phyloP scores from a whole-genome alignment of 495 filamentous ascomycete genomes.

The Neurospora tetrasperma region DNA sequence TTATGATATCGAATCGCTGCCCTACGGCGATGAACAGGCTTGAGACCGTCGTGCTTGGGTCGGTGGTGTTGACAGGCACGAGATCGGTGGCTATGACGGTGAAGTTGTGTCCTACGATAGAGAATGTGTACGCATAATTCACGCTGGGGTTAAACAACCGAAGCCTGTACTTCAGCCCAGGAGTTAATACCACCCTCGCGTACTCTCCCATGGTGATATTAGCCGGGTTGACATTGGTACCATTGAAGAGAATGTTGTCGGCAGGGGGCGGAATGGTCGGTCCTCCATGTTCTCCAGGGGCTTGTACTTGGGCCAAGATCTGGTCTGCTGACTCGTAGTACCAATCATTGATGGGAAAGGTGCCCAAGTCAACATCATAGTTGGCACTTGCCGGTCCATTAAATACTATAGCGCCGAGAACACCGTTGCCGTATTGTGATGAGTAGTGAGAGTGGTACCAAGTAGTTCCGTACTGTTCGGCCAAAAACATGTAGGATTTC shows the following conservation, averaged over 20 bases:
- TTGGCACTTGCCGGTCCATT: conserved; percentile 41
- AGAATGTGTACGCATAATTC: conserved; percentile 37
- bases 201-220: conserved; percentile 23
- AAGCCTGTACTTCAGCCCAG: conserved; percentile 38
- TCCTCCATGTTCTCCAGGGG: neutral
- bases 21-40: conserved; percentile 46
- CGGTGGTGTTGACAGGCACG: conserved; percentile 29
- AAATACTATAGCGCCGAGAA: conserved; percentile 43
- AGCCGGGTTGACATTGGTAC: conserved; percentile 26
- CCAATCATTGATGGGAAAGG: conserved; percentile 36
- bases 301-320: conserved; percentile 2
- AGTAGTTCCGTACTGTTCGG: conserved; percentile 41
- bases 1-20: conserved; percentile 58
- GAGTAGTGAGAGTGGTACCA: conserved; percentile 48
- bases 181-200: conserved; percentile 21
- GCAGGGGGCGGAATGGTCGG: neutral
- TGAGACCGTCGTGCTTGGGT: conserved; percentile 29
- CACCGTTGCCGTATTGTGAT: conserved; percentile 42
- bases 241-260: conserved; percentile 15
- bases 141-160: conserved; percentile 45
- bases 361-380: conserved; percentile 43
- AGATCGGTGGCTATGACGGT: conserved; percentile 41
- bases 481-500: conserved; percentile 35
- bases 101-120: conserved; percentile 40
- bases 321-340: conserved; percentile 22